Evolutionary conservation across 139 green algal genomes (phyloP).

Genomic region (Picochlorum sp.): DNA sequence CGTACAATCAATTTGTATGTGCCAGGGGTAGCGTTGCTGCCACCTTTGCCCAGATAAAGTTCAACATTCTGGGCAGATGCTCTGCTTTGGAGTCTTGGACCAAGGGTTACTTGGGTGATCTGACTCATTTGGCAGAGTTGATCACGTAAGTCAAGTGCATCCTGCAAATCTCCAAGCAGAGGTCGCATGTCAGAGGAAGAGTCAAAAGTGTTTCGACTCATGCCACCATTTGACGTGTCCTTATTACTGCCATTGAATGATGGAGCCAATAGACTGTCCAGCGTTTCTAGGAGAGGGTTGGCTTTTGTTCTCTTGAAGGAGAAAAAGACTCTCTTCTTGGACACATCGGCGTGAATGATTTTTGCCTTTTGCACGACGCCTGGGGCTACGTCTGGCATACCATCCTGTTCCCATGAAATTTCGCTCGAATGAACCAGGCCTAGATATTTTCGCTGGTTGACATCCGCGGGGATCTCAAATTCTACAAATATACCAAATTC

Average conservation of each 20-base stretch:
- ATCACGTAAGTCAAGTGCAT: constrained; percentile 11
- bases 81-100: constrained; percentile 17
- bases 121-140: not conserved
- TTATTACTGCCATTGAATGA: not conserved
- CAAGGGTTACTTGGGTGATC: not conserved
- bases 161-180: constrained; percentile 17
- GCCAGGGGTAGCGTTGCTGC: not conserved
- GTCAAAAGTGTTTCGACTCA: not conserved
- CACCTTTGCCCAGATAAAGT: constrained; percentile 3
- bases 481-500: constrained; percentile 25
- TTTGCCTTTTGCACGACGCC: constrained; percentile 8
- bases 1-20: constrained; percentile 15
- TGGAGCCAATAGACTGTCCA: constrained; percentile 14
- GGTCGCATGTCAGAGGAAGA: constrained; percentile 6
- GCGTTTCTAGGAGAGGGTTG: constrained; percentile 18
- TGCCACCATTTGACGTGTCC: not conserved
- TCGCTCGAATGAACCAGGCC: constrained; percentile 17
- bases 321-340: constrained; percentile 16
- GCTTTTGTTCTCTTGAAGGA: constrained; percentile 4
- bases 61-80: constrained; percentile 18
- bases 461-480: not conserved
- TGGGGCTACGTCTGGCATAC: not conserved
- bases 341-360: constrained; percentile 10
- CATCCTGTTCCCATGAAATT: constrained; percentile 20
- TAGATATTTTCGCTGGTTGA: constrained; percentile 2